Percentiles rank a stretch among this genome's conserved stretches.
Evolutionary conservation across 805 yeast species (phyloP).

Genomic region (Kluyveromyces starmeri): DNA sequence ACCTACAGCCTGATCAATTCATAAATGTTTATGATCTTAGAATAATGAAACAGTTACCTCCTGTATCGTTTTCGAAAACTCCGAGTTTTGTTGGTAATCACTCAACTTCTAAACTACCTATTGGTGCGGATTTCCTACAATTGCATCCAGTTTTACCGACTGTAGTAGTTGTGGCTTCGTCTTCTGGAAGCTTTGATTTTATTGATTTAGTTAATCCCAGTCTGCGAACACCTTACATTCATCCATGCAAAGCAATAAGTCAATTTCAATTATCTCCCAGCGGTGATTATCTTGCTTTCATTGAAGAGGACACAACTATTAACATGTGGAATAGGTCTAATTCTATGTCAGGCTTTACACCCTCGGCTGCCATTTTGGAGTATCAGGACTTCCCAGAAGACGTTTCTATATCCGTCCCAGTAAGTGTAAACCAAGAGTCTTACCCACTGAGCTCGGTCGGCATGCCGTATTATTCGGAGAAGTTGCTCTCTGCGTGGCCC

Average conservation of each 20-base stretch:
- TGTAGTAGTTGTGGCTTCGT: constrained; percentile 63
- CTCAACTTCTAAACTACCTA: background rate
- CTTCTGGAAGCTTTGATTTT: constrained; percentile 75
- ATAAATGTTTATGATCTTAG: constrained; percentile 77
- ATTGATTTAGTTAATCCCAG: constrained; percentile 78
- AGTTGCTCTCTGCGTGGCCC: constrained; percentile 76
- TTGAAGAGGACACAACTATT: constrained; percentile 52
- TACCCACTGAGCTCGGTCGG: constrained; percentile 68
- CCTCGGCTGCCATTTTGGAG: constrained; percentile 38
- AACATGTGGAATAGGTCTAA: constrained; percentile 26
- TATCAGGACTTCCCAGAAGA: constrained; percentile 42
- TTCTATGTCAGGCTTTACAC: constrained; percentile 18
- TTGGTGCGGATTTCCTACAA: constrained; percentile 73
- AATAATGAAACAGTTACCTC: constrained; percentile 60
- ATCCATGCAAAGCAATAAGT: constrained; percentile 28
- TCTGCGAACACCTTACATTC: constrained; percentile 27
- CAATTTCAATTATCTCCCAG: constrained; percentile 34
- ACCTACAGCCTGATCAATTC: constrained; percentile 61
- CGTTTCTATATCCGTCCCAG: constrained; percentile 22
- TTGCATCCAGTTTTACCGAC: constrained; percentile 84
- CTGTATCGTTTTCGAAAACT: constrained; percentile 65
- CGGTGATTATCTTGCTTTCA: constrained; percentile 70
- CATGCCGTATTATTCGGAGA: constrained; percentile 76
- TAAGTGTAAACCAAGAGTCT: constrained; percentile 34
- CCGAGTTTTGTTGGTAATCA: constrained; percentile 38